These are phyloP conservation scores for Alternaria triticimaculans DNA, from an alignment of 2,329 filamentous ascomycete species.

Conservation along the genomic window DNA sequence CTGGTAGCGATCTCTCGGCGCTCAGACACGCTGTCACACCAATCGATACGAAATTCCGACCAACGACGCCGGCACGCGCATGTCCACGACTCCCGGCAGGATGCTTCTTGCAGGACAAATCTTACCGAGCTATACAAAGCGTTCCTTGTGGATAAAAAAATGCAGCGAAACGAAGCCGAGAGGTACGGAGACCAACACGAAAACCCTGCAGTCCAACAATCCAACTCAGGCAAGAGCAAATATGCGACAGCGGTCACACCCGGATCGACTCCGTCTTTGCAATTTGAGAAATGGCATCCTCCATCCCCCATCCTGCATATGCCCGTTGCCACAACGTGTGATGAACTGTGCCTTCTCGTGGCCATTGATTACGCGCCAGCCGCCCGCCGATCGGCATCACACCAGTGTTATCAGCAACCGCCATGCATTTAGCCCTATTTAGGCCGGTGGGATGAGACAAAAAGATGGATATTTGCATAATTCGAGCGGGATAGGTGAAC, in stretches of 20 bases:
- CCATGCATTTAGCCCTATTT: constrained; percentile 15
- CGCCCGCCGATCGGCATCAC: constrained; percentile 3
- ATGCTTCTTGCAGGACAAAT: neutral
- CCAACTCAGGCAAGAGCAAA: neutral
- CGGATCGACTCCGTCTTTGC: neutral
- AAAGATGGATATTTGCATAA: constrained; percentile 11
- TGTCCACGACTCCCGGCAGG: neutral
- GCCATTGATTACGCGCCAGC: constrained; percentile 20
- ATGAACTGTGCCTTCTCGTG: constrained; percentile 3
- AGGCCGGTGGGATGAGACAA: neutral
- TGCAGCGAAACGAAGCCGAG: neutral
- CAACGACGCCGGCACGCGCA: neutral
- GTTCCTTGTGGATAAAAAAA: neutral
- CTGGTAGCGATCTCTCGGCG: constrained; percentile 11
- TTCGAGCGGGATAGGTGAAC: neutral
- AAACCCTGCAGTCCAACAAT: neutral
- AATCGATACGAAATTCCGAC: neutral
- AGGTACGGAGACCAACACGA: neutral
- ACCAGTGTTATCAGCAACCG: constrained; percentile 3
- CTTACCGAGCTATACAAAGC: neutral
- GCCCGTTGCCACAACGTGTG: constrained; percentile 1
- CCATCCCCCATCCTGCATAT: neutral
- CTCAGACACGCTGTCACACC: constrained; percentile 2
- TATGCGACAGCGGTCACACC: neutral
- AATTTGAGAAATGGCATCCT: neutral